These are phyloP conservation scores for Globisporangium camurandrum DNA, from an alignment of 352 stramenopile species.

Conservation along the genomic window DNA sequence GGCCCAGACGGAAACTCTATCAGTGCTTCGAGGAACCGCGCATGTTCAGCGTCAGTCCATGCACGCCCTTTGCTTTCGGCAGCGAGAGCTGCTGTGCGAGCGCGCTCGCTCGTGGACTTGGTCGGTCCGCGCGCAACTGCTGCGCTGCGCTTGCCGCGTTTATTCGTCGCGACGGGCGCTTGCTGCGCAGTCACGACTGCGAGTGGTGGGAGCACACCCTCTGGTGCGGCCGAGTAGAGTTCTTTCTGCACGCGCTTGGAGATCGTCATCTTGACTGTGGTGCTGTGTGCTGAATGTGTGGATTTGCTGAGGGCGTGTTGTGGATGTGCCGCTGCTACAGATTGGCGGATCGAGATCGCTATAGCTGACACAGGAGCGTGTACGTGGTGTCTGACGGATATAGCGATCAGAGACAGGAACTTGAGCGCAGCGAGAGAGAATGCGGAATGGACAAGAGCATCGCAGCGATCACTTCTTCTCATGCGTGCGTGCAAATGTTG, in stretches of 20 bases:
- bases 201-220: conserved; percentile 18
- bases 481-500: not conserved
- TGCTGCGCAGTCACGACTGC: conserved; percentile 10
- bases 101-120: conserved; percentile 11
- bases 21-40: conserved; percentile 49
- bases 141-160: not conserved
- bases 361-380: not conserved
- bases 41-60: conserved; percentile 47
- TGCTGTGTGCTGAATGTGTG: not conserved
- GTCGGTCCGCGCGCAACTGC: not conserved
- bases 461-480: too few species aligned
- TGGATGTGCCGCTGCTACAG: not conserved
- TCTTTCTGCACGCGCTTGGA: conserved; percentile 52
- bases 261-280: conserved; percentile 31
- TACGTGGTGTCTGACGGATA: too few species aligned
- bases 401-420: too few species aligned
- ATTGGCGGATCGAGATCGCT: too few species aligned
- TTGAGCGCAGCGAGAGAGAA: conserved; percentile 6
- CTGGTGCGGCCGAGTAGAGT: conserved; percentile 31
- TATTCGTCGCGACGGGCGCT: not conserved
- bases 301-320: not conserved
- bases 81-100: conserved; percentile 14
- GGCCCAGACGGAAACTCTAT: conserved; percentile 45
- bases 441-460: conserved; percentile 4
- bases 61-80: conserved; percentile 48